These are phyloP conservation scores for Vigna mungo DNA, from an alignment of 306 rosid genomes.

Conservation along the genomic window DNA sequence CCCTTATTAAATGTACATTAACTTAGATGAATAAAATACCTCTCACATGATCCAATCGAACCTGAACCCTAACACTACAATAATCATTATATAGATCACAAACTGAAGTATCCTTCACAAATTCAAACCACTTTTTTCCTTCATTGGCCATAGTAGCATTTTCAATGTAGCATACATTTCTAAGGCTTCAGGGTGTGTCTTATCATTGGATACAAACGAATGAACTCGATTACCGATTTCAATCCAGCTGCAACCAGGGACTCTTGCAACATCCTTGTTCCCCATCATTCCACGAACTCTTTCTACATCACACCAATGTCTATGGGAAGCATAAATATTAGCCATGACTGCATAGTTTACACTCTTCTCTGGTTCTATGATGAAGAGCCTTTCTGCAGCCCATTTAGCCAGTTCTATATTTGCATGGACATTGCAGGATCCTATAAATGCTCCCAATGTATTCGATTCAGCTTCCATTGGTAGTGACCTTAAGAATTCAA, in stretches of 20 bases:
- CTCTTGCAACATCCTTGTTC: slow-evolving; percentile 51
- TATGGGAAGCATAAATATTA: slow-evolving; percentile 66
- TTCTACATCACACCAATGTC: slow-evolving; percentile 70
- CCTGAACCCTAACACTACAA: no score
- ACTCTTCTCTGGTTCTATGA: slow-evolving; percentile 58
- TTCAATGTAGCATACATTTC: slow-evolving; percentile 54
- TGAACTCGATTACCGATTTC: slow-evolving; percentile 60
- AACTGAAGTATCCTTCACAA: slow-evolving; percentile 31
- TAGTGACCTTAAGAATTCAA: slow-evolving; percentile 56
- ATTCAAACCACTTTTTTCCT: slow-evolving; percentile 43
- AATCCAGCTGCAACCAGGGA: slow-evolving; percentile 77
- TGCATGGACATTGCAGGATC: slow-evolving; percentile 74
- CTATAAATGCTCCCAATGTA: slow-evolving; percentile 71
- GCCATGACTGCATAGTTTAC: slow-evolving; percentile 72
- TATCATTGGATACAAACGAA: slow-evolving; percentile 63
- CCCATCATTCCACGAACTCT: slow-evolving; percentile 57
- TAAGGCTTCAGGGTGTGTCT: slow-evolving; percentile 53
- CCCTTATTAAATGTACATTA: no score
- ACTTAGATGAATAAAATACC: no score
- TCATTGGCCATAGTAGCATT: slow-evolving; percentile 56
- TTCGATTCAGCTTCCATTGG: slow-evolving; percentile 59
- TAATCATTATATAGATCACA: neutral
- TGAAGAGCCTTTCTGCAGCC: slow-evolving; percentile 69
- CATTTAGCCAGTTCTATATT: slow-evolving; percentile 59
- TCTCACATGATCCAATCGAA: no score